These are phyloP conservation scores for Alloascoidea africana DNA, from an alignment of 805 yeast species.

Conservation along the genomic window DNA sequence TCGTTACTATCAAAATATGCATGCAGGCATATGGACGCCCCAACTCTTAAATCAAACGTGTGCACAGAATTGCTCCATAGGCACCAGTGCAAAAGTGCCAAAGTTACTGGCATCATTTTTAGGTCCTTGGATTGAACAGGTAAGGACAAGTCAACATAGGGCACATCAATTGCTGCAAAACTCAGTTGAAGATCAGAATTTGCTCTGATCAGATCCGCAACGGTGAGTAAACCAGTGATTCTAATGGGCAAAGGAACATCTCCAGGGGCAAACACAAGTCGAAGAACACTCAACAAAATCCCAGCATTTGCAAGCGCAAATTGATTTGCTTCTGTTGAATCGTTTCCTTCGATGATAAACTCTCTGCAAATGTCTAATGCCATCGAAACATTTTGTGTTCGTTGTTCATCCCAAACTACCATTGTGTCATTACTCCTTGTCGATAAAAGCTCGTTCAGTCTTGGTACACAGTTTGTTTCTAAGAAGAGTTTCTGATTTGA, in stretches of 20 bases:
- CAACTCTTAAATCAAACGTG: slow-evolving; percentile 65
- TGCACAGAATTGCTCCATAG: slow-evolving; percentile 70
- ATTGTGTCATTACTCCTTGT: slow-evolving; percentile 9
- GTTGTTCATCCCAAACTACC: slow-evolving; percentile 70
- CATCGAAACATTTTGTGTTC: slow-evolving; percentile 47
- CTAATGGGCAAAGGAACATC: slow-evolving; percentile 52
- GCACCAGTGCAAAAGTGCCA: slow-evolving; percentile 74
- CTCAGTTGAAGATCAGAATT: slow-evolving; percentile 54
- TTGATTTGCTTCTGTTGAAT: slow-evolving; percentile 48
- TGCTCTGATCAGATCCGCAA: slow-evolving; percentile 60
- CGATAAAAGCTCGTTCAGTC: slow-evolving; percentile 41
- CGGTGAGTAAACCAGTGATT: slow-evolving; percentile 51
- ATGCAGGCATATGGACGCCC: slow-evolving; percentile 49
- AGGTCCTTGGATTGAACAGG: slow-evolving; percentile 21
- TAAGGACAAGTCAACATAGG: slow-evolving; percentile 67
- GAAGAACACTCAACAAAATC: slow-evolving; percentile 47
- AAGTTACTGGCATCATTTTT: slow-evolving; percentile 46
- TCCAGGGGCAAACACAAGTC: slow-evolving; percentile 52
- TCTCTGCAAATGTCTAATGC: slow-evolving; percentile 59
- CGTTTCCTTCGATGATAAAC: slow-evolving; percentile 62
- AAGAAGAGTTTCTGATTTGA: slow-evolving; percentile 81
- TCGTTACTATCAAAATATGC: slow-evolving; percentile 54
- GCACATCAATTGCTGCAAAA: slow-evolving; percentile 78
- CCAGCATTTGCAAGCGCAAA: slow-evolving; percentile 40
- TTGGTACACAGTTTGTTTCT: slow-evolving; percentile 68